These are phyloP conservation scores for Athelia psychrophila DNA, from an alignment of 1,284 basidiomycete genomes.

Conservation along the genomic window DNA sequence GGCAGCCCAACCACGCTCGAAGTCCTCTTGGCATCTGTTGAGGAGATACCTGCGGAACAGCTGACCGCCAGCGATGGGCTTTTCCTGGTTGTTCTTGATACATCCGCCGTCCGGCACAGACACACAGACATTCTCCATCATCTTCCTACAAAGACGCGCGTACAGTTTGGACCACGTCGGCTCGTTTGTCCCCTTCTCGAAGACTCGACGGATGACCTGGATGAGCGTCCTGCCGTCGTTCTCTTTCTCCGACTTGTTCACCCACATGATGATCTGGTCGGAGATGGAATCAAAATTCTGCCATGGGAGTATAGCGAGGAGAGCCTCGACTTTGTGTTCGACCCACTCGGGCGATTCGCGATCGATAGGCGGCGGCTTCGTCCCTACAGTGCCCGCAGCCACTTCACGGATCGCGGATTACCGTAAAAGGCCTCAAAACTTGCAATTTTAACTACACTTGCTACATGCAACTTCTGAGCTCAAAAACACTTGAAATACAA, in stretches of 20 bases:
- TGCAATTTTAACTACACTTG: too few relatives aligned
- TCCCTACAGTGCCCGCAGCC: too few relatives aligned
- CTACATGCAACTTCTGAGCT: too few relatives aligned
- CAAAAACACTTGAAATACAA: too few relatives aligned
- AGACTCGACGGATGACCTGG: slow-evolving; percentile 93
- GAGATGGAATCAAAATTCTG: slow-evolving; percentile 91
- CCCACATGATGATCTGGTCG: slow-evolving; percentile 90
- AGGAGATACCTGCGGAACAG: slow-evolving; percentile 95
- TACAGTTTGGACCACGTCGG: slow-evolving; percentile 96
- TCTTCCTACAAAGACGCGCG: slow-evolving; percentile 89
- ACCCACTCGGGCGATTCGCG: slow-evolving; percentile 79
- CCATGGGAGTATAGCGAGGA: slow-evolving; percentile 97
- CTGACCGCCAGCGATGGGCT: slow-evolving; percentile 84
- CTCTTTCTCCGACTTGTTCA: slow-evolving; percentile 91
- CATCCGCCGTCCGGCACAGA: slow-evolving; percentile 90
- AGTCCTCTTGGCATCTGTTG: slow-evolving; percentile 92
- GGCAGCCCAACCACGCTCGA: too few relatives aligned
- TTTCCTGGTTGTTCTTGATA: too few relatives aligned
- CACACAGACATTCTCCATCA: slow-evolving; percentile 87
- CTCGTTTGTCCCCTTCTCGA: slow-evolving; percentile 84
- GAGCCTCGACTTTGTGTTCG: slow-evolving; percentile 89
- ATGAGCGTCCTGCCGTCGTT: slow-evolving; percentile 92
- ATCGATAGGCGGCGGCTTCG: slow-evolving; percentile 44
- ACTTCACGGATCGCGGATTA: too few relatives aligned
- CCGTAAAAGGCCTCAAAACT: too few relatives aligned